These are phyloP conservation scores for Paramecium tetraurelia DNA, from an alignment of 73 alveolate species.

Conservation along the genomic window DNA sequence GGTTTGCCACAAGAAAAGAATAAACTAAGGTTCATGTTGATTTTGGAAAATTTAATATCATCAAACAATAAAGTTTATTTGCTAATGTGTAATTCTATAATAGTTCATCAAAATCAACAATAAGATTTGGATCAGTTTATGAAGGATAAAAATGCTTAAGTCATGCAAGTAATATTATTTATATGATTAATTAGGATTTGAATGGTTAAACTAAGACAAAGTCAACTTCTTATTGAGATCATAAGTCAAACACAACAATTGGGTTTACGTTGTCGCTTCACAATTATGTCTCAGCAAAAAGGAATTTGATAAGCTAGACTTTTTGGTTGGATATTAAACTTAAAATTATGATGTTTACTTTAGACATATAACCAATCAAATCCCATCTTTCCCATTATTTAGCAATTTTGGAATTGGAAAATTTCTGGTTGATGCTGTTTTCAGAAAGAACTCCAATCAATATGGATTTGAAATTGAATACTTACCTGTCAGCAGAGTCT, in stretches of 20 bases:
- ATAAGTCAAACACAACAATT: background rate
- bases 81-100: constrained; percentile 35
- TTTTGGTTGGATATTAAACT: background rate
- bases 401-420: constrained; percentile 21
- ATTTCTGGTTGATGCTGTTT: background rate
- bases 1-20: constrained; percentile 48
- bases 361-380: constrained; percentile 10
- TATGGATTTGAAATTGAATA: background rate
- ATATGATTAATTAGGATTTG: background rate
- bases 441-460: background rate
- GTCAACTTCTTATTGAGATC: background rate
- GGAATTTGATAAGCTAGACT: background rate
- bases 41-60: background rate
- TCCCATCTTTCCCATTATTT: background rate
- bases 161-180: constrained; percentile 2
- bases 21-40: constrained; percentile 41
- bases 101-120: background rate
- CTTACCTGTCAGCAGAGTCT: background rate
- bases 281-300: background rate
- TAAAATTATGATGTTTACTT: constrained; percentile 16
- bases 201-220: background rate
- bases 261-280: background rate
- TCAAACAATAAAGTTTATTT: constrained; percentile 19
- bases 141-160: background rate
- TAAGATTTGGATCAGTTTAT: constrained; percentile 41